Conservation (phyloP, 2,329 filamentous ascomycete genomes). For the Botryotinia convoluta region DNA sequence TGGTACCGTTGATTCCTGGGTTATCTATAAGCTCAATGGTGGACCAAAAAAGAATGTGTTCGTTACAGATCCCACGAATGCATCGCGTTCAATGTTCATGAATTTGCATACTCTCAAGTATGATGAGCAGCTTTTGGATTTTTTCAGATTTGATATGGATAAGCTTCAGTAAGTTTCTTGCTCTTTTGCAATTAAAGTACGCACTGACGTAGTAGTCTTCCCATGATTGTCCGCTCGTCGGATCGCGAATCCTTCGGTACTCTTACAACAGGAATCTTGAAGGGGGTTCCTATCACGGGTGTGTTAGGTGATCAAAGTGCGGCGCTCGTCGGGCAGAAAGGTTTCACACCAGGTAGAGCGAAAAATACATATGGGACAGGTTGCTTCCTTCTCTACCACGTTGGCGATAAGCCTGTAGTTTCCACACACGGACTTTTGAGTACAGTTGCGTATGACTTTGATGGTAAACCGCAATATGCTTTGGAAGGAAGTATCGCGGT, state of each 20-base stretch:
- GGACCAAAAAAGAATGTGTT: slow-evolving; percentile 62
- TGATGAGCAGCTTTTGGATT: slow-evolving; percentile 71
- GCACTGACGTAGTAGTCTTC: slow-evolving; percentile 46
- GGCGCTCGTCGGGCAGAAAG: slow-evolving; percentile 76
- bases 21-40: slow-evolving; percentile 81
- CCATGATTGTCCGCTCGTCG: slow-evolving; percentile 77
- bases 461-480: slow-evolving; percentile 67
- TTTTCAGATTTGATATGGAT: slow-evolving; percentile 68
- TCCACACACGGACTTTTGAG: slow-evolving; percentile 74
- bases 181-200: not conserved
- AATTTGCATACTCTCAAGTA: slow-evolving; percentile 79
- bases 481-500: slow-evolving; percentile 76
- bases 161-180: slow-evolving; percentile 38
- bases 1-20: slow-evolving; percentile 85
- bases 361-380: slow-evolving; percentile 88
- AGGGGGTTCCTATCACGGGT: slow-evolving; percentile 69
- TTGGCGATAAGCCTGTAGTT: slow-evolving; percentile 74
- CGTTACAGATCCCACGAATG: slow-evolving; percentile 85
- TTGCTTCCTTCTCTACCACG: slow-evolving; percentile 81
- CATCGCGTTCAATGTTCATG: slow-evolving; percentile 93
- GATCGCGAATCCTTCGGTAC: slow-evolving; percentile 66
- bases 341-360: slow-evolving; percentile 70
- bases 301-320: slow-evolving; percentile 81
- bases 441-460: slow-evolving; percentile 77
- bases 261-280: slow-evolving; percentile 58